Evolutionary conservation across 2,329 filamentous ascomycete species (phyloP), one percentile per base, ranked within the genome.

Genomic region (Elsinoe necatrix): DNA sequence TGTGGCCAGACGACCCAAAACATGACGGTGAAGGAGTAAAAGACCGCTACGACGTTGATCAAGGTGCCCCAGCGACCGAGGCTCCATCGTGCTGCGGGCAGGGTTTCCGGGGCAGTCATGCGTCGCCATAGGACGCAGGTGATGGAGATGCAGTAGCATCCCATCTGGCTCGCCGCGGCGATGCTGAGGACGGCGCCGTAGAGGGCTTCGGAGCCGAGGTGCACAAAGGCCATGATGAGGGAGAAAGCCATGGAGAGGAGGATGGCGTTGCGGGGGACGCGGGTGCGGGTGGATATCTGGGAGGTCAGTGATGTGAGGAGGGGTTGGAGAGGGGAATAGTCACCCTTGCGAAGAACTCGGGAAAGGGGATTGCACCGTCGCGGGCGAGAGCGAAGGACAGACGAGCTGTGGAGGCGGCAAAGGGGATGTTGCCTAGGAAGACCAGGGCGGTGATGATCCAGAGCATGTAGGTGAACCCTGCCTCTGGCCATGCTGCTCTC

Each of bases 1-100:
- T 57, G 52, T 2, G 72, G 72, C 69, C 69, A 73, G 61, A 73
- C 72, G 29, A 66, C 67, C 69, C 71, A 74, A 59, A 74, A 72
- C 58, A 73, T 71, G 4, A 68, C 66, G 56, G 69, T 69, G 2
- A 60, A 57, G 2, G 65, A 60, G 55, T 72, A 75, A 8, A 69
- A 50, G 6, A 74, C 56, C 4, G 69, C 70, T 0, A 61, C 58
- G n/a, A 65, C 43, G 59, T 75, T 74, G 61, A 74, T 61, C 1
- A 67, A 63, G 1, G 73, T 59, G 7, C 71, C 71, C 62, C 62
- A 72, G 34, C 59, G 62, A 18, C 72, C 72, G 5, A 74, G 67
- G 14, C 66, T 69, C 69, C 69, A 74, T 25, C 66, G 64, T 50
- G 69, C 68, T 45, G 61, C 57, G 11, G 71, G 70, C 4, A 75